phyloP scores from a whole-genome alignment of 2,329 filamentous ascomycete species.

The Capronia americana region DNA sequence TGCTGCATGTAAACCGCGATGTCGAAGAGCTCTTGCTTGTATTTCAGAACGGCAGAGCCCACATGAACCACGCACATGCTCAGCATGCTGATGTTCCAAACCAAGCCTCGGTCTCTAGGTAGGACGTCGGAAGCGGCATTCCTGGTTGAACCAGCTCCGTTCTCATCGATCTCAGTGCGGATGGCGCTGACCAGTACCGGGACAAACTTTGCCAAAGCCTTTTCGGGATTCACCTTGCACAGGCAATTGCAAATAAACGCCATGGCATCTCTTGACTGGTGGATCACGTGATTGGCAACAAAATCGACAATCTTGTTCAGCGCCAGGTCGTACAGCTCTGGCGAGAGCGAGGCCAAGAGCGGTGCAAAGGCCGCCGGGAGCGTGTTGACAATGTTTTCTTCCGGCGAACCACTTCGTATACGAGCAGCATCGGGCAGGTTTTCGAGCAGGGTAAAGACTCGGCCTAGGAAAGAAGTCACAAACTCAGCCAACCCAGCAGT shows the following conservation, averaged over 20 bases:
- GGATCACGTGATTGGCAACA: constrained; percentile 90
- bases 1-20: constrained; percentile 97
- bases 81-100: constrained; percentile 96
- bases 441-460: constrained; percentile 93
- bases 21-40: constrained; percentile 85
- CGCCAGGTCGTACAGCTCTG: constrained; percentile 89
- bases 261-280: constrained; percentile 96
- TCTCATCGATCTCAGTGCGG: constrained; percentile 94
- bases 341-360: constrained; percentile 86
- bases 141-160: constrained; percentile 91
- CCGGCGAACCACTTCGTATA: constrained; percentile 86
- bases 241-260: constrained; percentile 97
- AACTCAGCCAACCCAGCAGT: constrained; percentile 95
- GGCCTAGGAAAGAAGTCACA: constrained; percentile 84
- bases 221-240: constrained; percentile 93
- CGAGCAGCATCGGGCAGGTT: constrained; percentile 91
- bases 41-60: constrained; percentile 84
- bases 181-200: constrained; percentile 91
- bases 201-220: constrained; percentile 87
- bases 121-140: constrained; percentile 93
- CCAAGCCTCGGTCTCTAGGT: constrained; percentile 86
- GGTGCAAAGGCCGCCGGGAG: constrained; percentile 90
- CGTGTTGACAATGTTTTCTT: constrained; percentile 97
- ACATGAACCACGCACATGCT: constrained; percentile 99
- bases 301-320: constrained; percentile 92